Conservation (phyloP, 2,329 filamentous ascomycete species). For the Sclerotinia sclerotiorum region DNA sequence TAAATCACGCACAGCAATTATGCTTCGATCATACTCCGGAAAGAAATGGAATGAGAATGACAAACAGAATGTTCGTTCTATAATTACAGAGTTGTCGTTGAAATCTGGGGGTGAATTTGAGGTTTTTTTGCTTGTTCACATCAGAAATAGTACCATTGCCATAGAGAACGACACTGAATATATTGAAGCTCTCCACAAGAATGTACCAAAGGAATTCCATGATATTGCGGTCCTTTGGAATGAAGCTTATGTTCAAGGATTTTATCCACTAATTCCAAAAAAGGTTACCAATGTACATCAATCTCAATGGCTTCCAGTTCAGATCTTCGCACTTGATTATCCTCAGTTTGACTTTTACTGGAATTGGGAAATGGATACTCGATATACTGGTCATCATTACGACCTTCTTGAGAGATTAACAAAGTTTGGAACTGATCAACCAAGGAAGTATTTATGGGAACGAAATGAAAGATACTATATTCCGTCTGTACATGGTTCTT, state of each 20-base stretch:
- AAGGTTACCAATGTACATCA: slow-evolving; percentile 41
- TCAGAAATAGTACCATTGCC: slow-evolving; percentile 60
- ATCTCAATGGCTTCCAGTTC: slow-evolving; percentile 58
- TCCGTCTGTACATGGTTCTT: slow-evolving; percentile 65
- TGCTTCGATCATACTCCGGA: slow-evolving; percentile 74
- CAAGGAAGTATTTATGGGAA: slow-evolving; percentile 72
- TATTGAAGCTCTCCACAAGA: slow-evolving; percentile 57
- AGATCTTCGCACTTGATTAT: slow-evolving; percentile 73
- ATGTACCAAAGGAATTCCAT: slow-evolving; percentile 68
- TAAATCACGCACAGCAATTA: slow-evolving; percentile 62
- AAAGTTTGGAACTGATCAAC: slow-evolving; percentile 64
- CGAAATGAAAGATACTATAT: slow-evolving; percentile 72
- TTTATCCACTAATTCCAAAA: slow-evolving; percentile 71
- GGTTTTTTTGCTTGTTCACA: slow-evolving; percentile 76
- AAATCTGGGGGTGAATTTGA: slow-evolving; percentile 79
- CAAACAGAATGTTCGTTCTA: slow-evolving; percentile 72
- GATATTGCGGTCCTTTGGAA: slow-evolving; percentile 74
- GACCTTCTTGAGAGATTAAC: slow-evolving; percentile 69
- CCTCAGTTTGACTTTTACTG: slow-evolving; percentile 67
- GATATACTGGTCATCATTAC: slow-evolving; percentile 79
- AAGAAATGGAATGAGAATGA: slow-evolving; percentile 78
- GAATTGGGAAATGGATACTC: slow-evolving; percentile 76
- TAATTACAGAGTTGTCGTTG: slow-evolving; percentile 74
- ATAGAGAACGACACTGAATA: slow-evolving; percentile 63
- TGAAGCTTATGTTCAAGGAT: slow-evolving; percentile 68